phyloP scores from a whole-genome alignment of 371 early-diverging fungal species.

The Mortierella sp. region DNA sequence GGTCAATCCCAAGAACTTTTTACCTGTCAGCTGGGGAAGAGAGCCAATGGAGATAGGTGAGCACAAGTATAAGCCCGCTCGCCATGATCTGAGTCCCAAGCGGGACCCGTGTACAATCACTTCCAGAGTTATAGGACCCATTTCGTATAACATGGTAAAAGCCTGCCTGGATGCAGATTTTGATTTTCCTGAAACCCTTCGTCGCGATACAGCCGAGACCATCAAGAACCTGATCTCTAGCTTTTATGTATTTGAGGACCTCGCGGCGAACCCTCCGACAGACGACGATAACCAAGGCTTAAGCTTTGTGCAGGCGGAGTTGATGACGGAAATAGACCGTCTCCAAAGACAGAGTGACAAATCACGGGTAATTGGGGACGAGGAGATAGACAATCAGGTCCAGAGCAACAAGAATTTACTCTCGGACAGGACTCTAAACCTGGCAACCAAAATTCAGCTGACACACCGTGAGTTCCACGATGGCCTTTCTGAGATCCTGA shows the following conservation, averaged over 20 bases:
- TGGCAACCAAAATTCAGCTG: background rate
- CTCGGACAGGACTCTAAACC: too few relatives aligned
- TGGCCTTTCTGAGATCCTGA: conserved; percentile 18
- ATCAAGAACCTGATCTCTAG: conserved; percentile 24
- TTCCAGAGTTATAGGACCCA: background rate
- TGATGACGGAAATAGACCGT: conserved; percentile 13
- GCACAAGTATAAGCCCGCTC: background rate
- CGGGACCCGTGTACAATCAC: conserved; percentile 4
- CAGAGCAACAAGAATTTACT: background rate
- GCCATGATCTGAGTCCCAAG: conserved; percentile 12
- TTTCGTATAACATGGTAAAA: conserved; percentile 24
- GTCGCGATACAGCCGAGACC: conserved; percentile 27
- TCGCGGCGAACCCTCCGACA: conserved; percentile 20
- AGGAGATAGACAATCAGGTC: background rate
- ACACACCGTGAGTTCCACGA: conserved; percentile 43
- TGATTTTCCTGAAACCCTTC: conserved; percentile 19
- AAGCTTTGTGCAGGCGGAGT: conserved; percentile 16
- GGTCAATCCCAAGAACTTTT: conserved; percentile 5
- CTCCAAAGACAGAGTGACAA: conserved; percentile 1
- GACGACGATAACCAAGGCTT: background rate
- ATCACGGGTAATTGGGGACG: background rate
- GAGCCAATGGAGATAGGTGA: background rate
- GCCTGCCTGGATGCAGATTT: conserved; percentile 35
- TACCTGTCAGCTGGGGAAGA: background rate
- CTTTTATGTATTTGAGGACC: conserved; percentile 42